Conservation (phyloP, 148 eudicot species). For the Bassia scoparia region DNA sequence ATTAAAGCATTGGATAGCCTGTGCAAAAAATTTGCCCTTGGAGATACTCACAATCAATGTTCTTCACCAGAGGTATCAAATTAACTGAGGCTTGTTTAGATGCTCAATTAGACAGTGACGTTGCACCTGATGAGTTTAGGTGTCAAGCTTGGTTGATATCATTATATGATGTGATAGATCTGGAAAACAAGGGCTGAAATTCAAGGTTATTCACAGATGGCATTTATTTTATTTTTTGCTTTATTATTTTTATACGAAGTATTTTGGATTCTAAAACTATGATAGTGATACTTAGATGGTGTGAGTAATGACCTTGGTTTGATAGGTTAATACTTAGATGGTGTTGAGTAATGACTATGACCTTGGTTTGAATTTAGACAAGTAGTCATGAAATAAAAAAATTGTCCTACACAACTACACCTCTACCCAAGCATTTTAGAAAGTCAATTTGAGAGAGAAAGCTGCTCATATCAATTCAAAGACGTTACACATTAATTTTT, state of each 20-base stretch:
- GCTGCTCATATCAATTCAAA: neutral
- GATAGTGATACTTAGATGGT: no score
- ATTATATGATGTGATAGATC: slow-evolving; percentile 50
- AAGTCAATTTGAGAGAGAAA: neutral
- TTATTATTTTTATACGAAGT: neutral
- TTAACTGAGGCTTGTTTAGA: slow-evolving; percentile 22
- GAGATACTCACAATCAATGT: slow-evolving; percentile 32
- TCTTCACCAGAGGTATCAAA: slow-evolving; percentile 22
- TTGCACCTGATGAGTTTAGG: slow-evolving; percentile 57
- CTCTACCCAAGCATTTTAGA: no score
- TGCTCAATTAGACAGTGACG: slow-evolving; percentile 30
- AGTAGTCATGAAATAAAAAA: neutral
- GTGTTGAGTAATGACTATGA: no score
- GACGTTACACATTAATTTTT: neutral
- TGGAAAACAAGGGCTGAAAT: slow-evolving; percentile 62
- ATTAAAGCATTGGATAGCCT: slow-evolving; percentile 74
- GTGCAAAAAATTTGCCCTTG: slow-evolving; percentile 48
- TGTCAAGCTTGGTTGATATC: slow-evolving; percentile 60
- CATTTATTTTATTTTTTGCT: neutral
- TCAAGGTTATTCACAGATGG: slow-evolving; percentile 49
- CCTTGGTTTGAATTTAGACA: no score
- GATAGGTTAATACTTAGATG: no score
- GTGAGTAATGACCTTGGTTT: no score
- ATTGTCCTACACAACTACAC: no score
- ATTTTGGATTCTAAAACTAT: no score